These are phyloP conservation scores for Lasiodiplodia hormozganensis DNA, from an alignment of 2,329 filamentous ascomycete genomes.

Conservation along the genomic window DNA sequence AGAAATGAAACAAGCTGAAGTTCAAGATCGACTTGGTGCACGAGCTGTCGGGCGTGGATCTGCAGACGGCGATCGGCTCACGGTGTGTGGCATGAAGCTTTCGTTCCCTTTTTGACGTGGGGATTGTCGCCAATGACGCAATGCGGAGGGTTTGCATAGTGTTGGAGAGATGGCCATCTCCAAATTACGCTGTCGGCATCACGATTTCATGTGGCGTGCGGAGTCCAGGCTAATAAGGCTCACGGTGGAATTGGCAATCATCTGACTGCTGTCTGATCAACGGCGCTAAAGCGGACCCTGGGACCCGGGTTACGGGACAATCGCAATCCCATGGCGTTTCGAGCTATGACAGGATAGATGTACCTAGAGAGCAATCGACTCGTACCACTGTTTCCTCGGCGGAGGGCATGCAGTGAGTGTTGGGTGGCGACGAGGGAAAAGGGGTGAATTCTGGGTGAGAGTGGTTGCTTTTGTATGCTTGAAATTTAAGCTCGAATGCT, in stretches of 20 bases:
- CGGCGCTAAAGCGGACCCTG: too few species aligned
- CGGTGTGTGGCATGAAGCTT: background rate
- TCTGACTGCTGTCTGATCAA: too few species aligned
- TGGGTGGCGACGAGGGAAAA: too few species aligned
- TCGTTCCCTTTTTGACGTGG: background rate
- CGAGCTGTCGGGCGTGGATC: background rate
- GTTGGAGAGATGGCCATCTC: background rate
- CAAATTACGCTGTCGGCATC: too few species aligned
- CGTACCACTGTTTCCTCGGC: too few species aligned
- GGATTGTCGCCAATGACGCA: background rate
- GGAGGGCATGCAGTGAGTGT: too few species aligned
- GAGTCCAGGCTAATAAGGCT: too few species aligned
- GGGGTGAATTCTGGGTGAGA: too few species aligned
- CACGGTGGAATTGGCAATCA: too few species aligned
- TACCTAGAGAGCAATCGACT: too few species aligned
- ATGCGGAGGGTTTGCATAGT: background rate
- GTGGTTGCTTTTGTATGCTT: background rate
- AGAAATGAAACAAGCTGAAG: slow-evolving; percentile 27
- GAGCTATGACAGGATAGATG: background rate
- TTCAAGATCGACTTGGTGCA: background rate
- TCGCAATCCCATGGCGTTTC: background rate
- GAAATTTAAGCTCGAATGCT: too few species aligned
- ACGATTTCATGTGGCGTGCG: too few species aligned
- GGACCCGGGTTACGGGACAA: background rate
- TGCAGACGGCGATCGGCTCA: background rate